phyloP scores from a whole-genome alignment of 768 basidiomycete species.

The Gloeopeniophorella convolvens region DNA sequence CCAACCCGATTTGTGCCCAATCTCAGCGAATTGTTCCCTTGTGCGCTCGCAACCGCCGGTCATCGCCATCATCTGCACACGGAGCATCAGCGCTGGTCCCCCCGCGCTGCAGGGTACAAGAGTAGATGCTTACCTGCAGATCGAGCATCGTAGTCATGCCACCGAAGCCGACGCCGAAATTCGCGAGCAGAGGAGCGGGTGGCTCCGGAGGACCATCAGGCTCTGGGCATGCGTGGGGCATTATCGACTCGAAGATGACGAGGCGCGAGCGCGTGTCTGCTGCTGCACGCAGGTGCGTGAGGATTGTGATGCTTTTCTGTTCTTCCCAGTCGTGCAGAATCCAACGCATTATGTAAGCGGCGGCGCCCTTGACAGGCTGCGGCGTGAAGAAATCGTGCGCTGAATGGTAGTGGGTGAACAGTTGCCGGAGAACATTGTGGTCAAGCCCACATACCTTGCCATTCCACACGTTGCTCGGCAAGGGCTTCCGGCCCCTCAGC shows the following conservation, averaged over 20 bases:
- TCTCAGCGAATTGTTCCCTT: too few species aligned
- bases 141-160: too few species aligned
- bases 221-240: constrained; percentile 26
- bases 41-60: too few species aligned
- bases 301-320: constrained; percentile 28
- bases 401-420: constrained; percentile 16
- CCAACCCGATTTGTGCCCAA: too few species aligned
- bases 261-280: constrained; percentile 34
- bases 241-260: constrained; percentile 36
- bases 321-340: constrained; percentile 39
- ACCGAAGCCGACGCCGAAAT: too few species aligned
- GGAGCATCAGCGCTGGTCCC: too few species aligned
- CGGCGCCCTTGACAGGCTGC: constrained; percentile 32
- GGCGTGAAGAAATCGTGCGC: constrained; percentile 32
- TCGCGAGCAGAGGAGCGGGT: constrained; percentile 26
- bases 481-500: neutral
- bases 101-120: too few species aligned
- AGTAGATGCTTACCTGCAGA: too few species aligned
- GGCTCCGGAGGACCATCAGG: constrained; percentile 14
- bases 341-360: constrained; percentile 32
- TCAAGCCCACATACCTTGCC: neutral
- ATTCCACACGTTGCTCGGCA: neutral
- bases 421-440: neutral
- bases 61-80: too few species aligned
- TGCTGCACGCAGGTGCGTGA: constrained; percentile 32